Evolutionary conservation across 1,139 yeast species (phyloP), one percentile per base, ranked within the genome.

Genomic region (Pichia sp.): DNA sequence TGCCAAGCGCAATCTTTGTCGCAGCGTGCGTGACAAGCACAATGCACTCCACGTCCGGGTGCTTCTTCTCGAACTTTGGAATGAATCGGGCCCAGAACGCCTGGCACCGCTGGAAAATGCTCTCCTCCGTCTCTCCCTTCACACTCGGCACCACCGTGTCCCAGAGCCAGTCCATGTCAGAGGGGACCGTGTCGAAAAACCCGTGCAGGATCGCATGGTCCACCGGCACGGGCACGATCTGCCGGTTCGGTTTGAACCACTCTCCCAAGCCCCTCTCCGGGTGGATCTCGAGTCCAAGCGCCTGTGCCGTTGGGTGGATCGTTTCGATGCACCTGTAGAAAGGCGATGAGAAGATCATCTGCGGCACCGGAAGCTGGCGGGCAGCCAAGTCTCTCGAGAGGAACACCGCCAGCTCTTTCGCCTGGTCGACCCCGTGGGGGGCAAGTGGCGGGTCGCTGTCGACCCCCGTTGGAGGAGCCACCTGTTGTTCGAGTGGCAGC

Each of bases 371-470:
- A 1, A 52, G 19, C 1, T 38, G 34, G 55, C 68, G 68, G 19
- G 74, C 73, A 1, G 62, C 56, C 2, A 64, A 58, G 0, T 74
- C 72, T 1, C 70, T 59, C 2, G 62, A 56, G 16, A 82, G 59
- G 60, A 68, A 77, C 1, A 67, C 67, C 0, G 80, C 82, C 54
- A 82, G 66, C 62, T 81, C 80, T 40, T 73, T 67, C 1, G 87
- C 81, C 64, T 82, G 87, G 4, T 78, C 81, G 2, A 79, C 82
- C 1, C 87, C 87, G 62, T 81, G 84, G 2, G 84, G 82, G 4
- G 85, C 85, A 61, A 82, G 72, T 2, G 82, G 78, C 1, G 85
- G 85, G 60, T 82, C 87, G 55, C 81, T 76, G 56, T 79, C 83
- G 15, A 80, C 77, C 0, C 86, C 86, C 0, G 85, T 81, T 3